A percentile compares a stretch with the other conserved stretches of the same genome.
Evolutionary conservation across 192 early-diverging fungal species (phyloP).

Genomic region (Linnemannia exigua): DNA sequence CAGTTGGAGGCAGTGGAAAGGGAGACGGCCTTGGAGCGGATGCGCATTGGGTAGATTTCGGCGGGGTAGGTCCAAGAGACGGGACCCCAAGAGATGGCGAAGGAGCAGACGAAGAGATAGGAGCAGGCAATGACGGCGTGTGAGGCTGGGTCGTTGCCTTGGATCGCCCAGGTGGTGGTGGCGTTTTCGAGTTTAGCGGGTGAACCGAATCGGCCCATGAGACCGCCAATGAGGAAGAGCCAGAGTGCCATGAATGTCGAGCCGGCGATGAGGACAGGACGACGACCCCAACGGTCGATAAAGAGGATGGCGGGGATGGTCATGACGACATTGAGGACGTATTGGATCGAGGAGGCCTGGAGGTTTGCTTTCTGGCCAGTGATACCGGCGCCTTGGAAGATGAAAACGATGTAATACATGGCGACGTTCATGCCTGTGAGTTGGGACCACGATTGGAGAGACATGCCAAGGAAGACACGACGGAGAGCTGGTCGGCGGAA

Average conservation of each 20-base stretch:
- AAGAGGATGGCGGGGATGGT: slow-evolving; percentile 89
- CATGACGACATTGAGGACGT: slow-evolving; percentile 83
- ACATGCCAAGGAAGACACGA: slow-evolving; percentile 75
- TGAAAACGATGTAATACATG: slow-evolving; percentile 77
- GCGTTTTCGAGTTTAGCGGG: slow-evolving; percentile 14
- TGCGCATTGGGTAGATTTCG: slow-evolving; percentile 92
- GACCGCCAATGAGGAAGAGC: slow-evolving; percentile 72
- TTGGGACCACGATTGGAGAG: slow-evolving; percentile 84
- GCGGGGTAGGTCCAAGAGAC: slow-evolving; percentile 91
- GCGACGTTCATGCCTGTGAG: slow-evolving; percentile 90
- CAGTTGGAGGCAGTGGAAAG: slow-evolving; percentile 93
- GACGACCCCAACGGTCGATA: slow-evolving; percentile 87
- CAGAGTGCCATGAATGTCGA: slow-evolving; percentile 74
- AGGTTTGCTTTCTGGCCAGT: slow-evolving; percentile 62
- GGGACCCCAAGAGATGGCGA: slow-evolving; percentile 94
- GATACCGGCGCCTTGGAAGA: slow-evolving; percentile 61
- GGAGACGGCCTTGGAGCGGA: slow-evolving; percentile 88
- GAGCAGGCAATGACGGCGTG: slow-evolving; percentile 76
- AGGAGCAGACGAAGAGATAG: slow-evolving; percentile 85
- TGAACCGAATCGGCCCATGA: slow-evolving; percentile 60
- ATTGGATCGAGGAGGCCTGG: slow-evolving; percentile 76
- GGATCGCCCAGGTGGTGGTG: slow-evolving; percentile 46
- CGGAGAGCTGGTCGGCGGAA: slow-evolving; percentile 63
- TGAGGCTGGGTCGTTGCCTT: slow-evolving; percentile 50
- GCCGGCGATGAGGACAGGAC: slow-evolving; percentile 82